phyloP scores from a whole-genome alignment of 352 stramenopile genomes.

The Globisporangium paddicum region DNA sequence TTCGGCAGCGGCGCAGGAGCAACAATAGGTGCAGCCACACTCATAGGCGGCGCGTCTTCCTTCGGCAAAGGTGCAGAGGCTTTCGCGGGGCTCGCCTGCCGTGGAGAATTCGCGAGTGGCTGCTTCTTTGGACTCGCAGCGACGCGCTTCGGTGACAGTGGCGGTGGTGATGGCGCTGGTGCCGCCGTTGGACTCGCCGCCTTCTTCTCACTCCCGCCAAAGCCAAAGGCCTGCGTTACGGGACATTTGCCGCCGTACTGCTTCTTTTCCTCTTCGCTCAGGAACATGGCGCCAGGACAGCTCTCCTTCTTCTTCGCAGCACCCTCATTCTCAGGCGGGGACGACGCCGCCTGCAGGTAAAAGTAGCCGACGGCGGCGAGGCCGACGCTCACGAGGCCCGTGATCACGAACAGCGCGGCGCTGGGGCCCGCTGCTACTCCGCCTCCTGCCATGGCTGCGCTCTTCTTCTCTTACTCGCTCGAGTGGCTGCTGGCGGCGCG shows the following conservation, averaged over 20 bases:
- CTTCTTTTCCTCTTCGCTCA: conserved; percentile 29
- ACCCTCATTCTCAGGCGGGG: neutral
- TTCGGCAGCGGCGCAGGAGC: conserved; percentile 11
- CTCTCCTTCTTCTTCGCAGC: conserved; percentile 12
- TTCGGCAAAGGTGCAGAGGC: conserved; percentile 11
- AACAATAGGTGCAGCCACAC: neutral
- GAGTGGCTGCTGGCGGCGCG: neutral
- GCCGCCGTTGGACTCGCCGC: conserved; percentile 15
- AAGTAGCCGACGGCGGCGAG: conserved; percentile 54
- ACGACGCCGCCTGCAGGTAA: conserved; percentile 34
- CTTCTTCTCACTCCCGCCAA: conserved; percentile 1
- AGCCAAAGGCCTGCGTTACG: conserved; percentile 27
- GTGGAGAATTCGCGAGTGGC: neutral
- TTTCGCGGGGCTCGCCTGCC: conserved; percentile 2
- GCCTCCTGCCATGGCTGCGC: conserved; percentile 23
- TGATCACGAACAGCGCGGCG: conserved; percentile 48
- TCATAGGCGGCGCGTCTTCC: neutral
- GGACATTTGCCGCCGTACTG: conserved; percentile 34
- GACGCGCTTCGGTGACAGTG: neutral
- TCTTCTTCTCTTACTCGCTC: neutral
- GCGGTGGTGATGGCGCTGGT: conserved; percentile 1
- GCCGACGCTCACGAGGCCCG: conserved; percentile 52
- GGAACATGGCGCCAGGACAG: conserved; percentile 22
- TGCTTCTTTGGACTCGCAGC: conserved; percentile 8
- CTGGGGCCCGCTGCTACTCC: conserved; percentile 26